Evolutionary conservation across 441 rosid species (phyloP).

Genomic region (Theobroma grandiflorum): DNA sequence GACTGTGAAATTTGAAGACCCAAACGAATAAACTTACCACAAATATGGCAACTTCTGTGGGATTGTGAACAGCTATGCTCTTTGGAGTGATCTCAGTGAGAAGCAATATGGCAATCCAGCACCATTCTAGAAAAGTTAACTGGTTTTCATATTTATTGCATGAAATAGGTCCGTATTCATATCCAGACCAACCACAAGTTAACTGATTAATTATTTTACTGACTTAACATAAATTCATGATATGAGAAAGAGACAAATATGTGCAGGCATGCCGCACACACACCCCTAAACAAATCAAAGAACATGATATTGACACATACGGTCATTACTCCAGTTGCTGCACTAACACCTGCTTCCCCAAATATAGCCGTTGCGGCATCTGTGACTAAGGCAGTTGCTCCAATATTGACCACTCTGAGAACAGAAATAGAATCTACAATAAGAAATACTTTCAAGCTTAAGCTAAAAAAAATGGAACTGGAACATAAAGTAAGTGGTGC

Average conservation of each 20-base stretch:
- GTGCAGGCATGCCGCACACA: not conserved
- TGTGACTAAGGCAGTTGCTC: conserved; percentile 98
- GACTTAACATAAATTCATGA: too few relatives aligned
- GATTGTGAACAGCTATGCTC: too few relatives aligned
- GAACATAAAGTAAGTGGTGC: too few relatives aligned
- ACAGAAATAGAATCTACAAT: too few relatives aligned
- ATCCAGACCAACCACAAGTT: not conserved
- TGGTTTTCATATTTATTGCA: conserved; percentile 8
- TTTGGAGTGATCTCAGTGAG: conserved; percentile 97
- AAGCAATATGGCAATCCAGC: conserved; percentile 88
- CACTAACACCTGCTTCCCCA: conserved; percentile 99
- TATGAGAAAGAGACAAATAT: not conserved
- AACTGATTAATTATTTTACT: not conserved
- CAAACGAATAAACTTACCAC: too few relatives aligned
- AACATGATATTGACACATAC: conserved; percentile 52
- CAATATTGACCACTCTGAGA: too few relatives aligned
- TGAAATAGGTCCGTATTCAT: not conserved
- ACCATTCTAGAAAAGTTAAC: conserved; percentile 23
- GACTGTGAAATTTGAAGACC: too few relatives aligned
- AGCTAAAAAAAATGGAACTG: too few relatives aligned
- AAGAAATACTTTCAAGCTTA: too few relatives aligned
- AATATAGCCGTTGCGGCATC: conserved; percentile 98
- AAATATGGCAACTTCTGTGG: too few relatives aligned
- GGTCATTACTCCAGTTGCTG: conserved; percentile 99
- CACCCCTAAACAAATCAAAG: not conserved